Evolutionary conservation across 129 eudicot species (phyloP), one percentile per base, ranked within the genome.

Genomic region (Dittrichia graveolens): DNA sequence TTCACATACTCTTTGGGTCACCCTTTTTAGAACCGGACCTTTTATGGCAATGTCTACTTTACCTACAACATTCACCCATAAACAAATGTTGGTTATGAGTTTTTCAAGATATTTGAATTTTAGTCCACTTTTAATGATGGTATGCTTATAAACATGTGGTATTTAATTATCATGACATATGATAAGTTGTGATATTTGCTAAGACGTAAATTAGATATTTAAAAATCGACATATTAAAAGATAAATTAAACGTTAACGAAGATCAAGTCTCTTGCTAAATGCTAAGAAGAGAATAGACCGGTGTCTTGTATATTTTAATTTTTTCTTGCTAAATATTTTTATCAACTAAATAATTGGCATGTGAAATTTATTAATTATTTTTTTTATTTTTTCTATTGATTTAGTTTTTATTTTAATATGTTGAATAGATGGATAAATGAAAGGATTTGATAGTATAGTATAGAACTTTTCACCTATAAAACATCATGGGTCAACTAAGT

Each of bases 111-210:
- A 42, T 64, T 66, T 53, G 35, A 56, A 75, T 4, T 3, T 15
- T 43, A 40, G 49, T 46, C 46, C 16, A 39, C 41, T 62, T 15
- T 61, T 69, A 69, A 59, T 75, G 57, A 65, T 75, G 46, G 42
- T 75, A 56, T 65, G 80, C 62, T 61, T 49, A 49, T n/a, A 47
- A 68, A 61, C 71, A 47, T 57, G 65, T 77, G 71, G 76, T 69
- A 71, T 61, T n/a, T n/a, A n/a, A n/a, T 77, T 77, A 77, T 77
- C 6, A 77, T 77, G 40, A 43, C 54, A 77, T 12, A 61, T n/a
- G 65, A 69, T 47, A 35, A 41, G 49, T 5, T 68, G 60, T 47
- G 57, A 77, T 77, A 63, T 50, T 8, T n/a, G 4, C 50, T 52
- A 24, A 64, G 56, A 63, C 40, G 71, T 62, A 44, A 7, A 14